Percentiles rank a stretch among this genome's conserved stretches.
Evolutionary conservation across 2,329 filamentous ascomycete genomes (phyloP).

Genomic region (Colletotrichum musicola): DNA sequence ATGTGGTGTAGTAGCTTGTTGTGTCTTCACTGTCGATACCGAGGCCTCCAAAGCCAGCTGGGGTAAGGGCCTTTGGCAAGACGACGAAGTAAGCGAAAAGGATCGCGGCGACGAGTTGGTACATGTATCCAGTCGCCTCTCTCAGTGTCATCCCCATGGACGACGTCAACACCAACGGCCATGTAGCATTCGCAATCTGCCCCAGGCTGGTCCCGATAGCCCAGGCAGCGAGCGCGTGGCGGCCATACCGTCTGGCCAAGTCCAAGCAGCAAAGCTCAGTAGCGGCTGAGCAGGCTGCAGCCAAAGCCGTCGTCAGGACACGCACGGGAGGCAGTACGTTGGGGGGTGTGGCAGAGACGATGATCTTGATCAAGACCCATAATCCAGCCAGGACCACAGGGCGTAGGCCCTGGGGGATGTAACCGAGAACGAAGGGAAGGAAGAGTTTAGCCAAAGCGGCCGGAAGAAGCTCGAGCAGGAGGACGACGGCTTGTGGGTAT

Average conservation of each 20-base stretch:
- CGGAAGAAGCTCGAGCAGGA: conserved; percentile 48
- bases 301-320: conserved; percentile 46
- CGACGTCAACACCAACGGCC: conserved; percentile 47
- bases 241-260: conserved; percentile 46
- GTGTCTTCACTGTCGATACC: conserved; percentile 38
- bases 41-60: conserved; percentile 38
- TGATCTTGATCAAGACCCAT: conserved; percentile 46
- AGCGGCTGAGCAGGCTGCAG: conserved; percentile 45
- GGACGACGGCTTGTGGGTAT: conserved; percentile 47
- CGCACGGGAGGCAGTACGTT: conserved; percentile 48
- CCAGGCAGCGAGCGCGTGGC: conserved; percentile 49
- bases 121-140: conserved; percentile 45
- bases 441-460: conserved; percentile 45
- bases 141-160: conserved; percentile 45
- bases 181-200: conserved; percentile 44
- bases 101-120: conserved; percentile 44
- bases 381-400: conserved; percentile 42
- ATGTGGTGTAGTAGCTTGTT: neutral
- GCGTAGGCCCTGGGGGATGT: conserved; percentile 44
- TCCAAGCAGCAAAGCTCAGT: conserved; percentile 49
- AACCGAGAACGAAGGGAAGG: conserved; percentile 45
- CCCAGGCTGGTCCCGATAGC: conserved; percentile 49
- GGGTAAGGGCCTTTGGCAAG: conserved; percentile 43
- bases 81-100: conserved; percentile 46
- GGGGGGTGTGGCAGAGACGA: conserved; percentile 46